Conservation (phyloP, 148 eudicot species). For the Fallopia convolvulus region DNA sequence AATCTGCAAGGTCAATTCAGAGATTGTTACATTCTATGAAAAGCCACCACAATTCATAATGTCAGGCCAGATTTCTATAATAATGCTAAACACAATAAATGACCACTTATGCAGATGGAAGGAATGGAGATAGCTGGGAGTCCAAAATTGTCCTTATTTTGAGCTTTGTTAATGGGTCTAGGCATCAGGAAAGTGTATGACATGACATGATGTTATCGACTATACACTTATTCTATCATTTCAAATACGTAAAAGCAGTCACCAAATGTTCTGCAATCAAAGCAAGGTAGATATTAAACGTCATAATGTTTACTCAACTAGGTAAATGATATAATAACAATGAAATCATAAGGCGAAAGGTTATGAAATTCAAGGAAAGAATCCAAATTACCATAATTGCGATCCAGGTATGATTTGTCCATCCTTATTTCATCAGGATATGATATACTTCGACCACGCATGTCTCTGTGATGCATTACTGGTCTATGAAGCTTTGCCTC, state of each 20-base stretch:
- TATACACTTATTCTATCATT: background rate
- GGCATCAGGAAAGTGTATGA: background rate
- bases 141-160: too few relatives aligned
- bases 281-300: too few relatives aligned
- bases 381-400: background rate
- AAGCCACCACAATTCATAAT: background rate
- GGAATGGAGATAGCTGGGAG: background rate
- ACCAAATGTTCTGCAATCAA: background rate
- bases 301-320: too few relatives aligned
- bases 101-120: background rate
- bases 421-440: background rate
- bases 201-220: background rate
- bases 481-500: background rate
- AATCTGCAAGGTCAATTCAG: background rate
- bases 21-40: background rate
- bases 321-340: too few relatives aligned
- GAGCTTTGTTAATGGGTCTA: background rate
- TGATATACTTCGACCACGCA: background rate
- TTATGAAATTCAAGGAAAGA: background rate
- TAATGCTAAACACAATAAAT: background rate
- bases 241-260: background rate
- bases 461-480: background rate
- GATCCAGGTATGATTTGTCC: constrained; percentile 5
- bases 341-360: background rate
- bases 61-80: background rate